phyloP scores from a whole-genome alignment of 495 filamentous ascomycete genomes.

The Clavariopsis aquatica region DNA sequence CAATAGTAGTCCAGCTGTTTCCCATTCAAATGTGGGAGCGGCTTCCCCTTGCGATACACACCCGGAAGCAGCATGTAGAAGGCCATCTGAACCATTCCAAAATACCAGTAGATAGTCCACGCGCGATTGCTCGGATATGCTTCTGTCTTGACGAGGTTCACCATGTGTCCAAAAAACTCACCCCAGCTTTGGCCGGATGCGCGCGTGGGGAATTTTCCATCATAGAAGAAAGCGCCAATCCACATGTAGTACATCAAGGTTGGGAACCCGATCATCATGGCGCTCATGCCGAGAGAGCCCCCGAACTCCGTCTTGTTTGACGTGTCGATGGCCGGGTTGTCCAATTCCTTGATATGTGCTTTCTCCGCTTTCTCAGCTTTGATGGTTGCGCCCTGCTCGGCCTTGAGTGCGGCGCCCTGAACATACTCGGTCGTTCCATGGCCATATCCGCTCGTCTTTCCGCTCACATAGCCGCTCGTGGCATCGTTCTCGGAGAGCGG shows the following conservation, averaged over 20 bases:
- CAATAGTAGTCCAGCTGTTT: constrained; percentile 91
- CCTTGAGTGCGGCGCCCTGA: constrained; percentile 29
- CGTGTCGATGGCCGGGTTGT: constrained; percentile 65
- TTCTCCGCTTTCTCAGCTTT: constrained; percentile 15
- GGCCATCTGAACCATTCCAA: constrained; percentile 77
- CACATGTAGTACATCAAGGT: constrained; percentile 98
- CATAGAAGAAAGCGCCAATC: constrained; percentile 90
- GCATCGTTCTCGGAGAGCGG: neutral
- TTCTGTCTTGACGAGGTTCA: constrained; percentile 69
- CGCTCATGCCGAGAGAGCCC: constrained; percentile 70
- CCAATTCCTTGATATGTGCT: constrained; percentile 23
- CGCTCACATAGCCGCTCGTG: constrained; percentile 28
- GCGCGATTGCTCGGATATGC: constrained; percentile 78
- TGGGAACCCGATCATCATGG: constrained; percentile 92
- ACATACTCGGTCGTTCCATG: constrained; percentile 33
- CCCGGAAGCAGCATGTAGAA: constrained; percentile 85
- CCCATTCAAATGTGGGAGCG: constrained; percentile 76
- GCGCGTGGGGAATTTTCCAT: constrained; percentile 74
- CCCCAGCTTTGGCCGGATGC: constrained; percentile 61
- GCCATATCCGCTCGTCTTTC: constrained; percentile 24
- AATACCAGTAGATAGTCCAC: constrained; percentile 91
- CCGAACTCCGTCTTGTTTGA: constrained; percentile 87
- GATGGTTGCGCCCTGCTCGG: constrained; percentile 35
- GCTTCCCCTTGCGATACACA: constrained; percentile 78
- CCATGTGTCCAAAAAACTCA: constrained; percentile 70